These are phyloP conservation scores for Castanospermum australe DNA, from an alignment of 306 rosid species.

Conservation along the genomic window DNA sequence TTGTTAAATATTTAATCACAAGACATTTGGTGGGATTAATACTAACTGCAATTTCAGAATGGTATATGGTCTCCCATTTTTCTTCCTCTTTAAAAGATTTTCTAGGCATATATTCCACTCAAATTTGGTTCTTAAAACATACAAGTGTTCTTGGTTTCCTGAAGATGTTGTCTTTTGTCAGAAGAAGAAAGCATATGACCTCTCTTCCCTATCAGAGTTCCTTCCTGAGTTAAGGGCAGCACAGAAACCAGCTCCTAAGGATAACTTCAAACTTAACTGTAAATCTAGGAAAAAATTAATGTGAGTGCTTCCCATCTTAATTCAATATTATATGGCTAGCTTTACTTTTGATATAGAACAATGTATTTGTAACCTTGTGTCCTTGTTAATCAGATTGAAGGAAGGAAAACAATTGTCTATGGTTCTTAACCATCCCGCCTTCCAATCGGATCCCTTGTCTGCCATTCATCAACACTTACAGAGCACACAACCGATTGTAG, in stretches of 20 bases:
- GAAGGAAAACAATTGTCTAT: constrained; percentile 55
- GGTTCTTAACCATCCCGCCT: constrained; percentile 55
- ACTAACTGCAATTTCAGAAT: not conserved
- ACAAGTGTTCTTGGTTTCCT: constrained; percentile 15
- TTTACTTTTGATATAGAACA: constrained; percentile 2
- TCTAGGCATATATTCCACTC: not conserved
- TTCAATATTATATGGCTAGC: constrained; percentile 16
- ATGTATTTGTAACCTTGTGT: constrained; percentile 16
- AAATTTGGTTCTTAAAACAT: not conserved
- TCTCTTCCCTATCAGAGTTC: constrained; percentile 59
- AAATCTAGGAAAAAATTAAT: constrained; percentile 62
- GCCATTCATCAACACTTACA: constrained; percentile 59
- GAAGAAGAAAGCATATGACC: constrained; percentile 64
- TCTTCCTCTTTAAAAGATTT: not conserved
- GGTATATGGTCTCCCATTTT: not conserved
- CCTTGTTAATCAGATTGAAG: constrained; percentile 56
- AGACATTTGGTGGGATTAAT: not conserved
- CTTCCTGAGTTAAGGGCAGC: constrained; percentile 61
- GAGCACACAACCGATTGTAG: constrained; percentile 59
- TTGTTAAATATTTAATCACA: not conserved
- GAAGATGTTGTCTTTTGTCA: constrained; percentile 22
- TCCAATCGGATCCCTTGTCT: constrained; percentile 60
- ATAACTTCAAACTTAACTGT: constrained; percentile 50
- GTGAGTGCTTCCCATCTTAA: constrained; percentile 42
- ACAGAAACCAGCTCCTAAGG: constrained; percentile 17